A percentile compares a stretch with the other conserved stretches of the same genome.
Conservation (phyloP, 1,284 basidiomycete species). For the Xerocomus cyaneibrunnescens region DNA sequence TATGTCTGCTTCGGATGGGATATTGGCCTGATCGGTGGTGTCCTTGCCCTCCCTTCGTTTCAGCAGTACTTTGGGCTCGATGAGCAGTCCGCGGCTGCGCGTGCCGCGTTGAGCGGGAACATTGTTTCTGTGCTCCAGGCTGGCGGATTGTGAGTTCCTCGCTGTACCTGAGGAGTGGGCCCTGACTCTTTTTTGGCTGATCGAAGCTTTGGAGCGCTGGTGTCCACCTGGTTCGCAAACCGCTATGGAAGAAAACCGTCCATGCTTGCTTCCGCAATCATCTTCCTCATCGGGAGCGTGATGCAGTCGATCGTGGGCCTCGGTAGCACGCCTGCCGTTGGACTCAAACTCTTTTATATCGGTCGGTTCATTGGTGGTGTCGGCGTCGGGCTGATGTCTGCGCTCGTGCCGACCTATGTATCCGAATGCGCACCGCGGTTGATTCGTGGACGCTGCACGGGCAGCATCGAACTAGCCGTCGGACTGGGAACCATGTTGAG, state of each 20-base stretch:
- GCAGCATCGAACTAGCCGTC: constrained; percentile 54
- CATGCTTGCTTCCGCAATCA: constrained; percentile 49
- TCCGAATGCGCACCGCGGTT: constrained; percentile 56
- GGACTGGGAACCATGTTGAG: constrained; percentile 52
- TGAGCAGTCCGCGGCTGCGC: constrained; percentile 34
- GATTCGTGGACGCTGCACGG: constrained; percentile 58
- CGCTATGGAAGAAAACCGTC: constrained; percentile 48
- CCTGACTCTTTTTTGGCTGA: background rate
- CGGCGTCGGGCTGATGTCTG: constrained; percentile 52
- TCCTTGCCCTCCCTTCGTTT: constrained; percentile 47
- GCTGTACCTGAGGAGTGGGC: background rate
- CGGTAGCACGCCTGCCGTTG: constrained; percentile 39
- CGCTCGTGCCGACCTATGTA: constrained; percentile 56
- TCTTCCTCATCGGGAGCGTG: constrained; percentile 55
- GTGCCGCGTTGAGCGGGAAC: constrained; percentile 47
- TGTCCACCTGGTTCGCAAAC: constrained; percentile 42
- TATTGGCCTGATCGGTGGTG: constrained; percentile 52
- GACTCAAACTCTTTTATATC: constrained; percentile 45
- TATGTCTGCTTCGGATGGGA: constrained; percentile 43
- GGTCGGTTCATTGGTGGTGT: constrained; percentile 48
- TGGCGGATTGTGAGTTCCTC: constrained; percentile 52
- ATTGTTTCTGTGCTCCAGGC: constrained; percentile 60
- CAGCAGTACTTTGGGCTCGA: constrained; percentile 47
- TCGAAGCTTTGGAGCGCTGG: constrained; percentile 44
- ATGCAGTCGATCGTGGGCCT: constrained; percentile 51